Evolutionary conservation across 2,329 filamentous ascomycete genomes (phyloP), one percentile per base, ranked within the genome.

Genomic region (Penicillium hordei): DNA sequence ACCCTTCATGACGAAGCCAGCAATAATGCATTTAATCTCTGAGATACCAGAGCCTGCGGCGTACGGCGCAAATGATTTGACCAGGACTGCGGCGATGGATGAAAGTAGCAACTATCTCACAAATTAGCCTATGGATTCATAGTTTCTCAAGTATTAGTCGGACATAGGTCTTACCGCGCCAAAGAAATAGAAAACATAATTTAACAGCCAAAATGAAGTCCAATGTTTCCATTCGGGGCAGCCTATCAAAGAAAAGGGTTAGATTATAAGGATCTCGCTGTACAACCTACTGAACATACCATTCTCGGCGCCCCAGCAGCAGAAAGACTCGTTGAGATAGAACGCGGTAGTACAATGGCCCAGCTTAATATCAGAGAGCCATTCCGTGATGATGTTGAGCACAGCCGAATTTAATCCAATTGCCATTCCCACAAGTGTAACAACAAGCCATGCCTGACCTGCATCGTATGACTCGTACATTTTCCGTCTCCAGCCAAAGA

Each of bases 21-120:
- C 94, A 70, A 99, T 96, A 71, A 99, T 97, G 76, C 92, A 96
- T 76, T 99, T 99, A 82, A 99, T 99, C 78, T 99, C 94, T 13
- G 92, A 97, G 58, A 99, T 99, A 40, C 94, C 94, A 13, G 91
- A 96, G 17, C 94, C 94, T 34, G 94, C 94, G 12, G 94, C 94
- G 73, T 99, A 99, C 0, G 94, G 94, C 5, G 94, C 93, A 75
- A 94, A 97, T 1, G 86, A 87, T 72, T 91, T 94, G 70, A 99
- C 94, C 40, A 99, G 81, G 38, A 84, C 87, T 0, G 93, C 93
- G 2, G 93, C 88, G 4, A 88, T 88, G 53, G 89, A 89, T 19
- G 93, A 90, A 72, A 97, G 96, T 3, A 89, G 71, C 1, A 87
- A 86, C 86, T 90, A 67, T 48, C 5, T 10, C 23, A 5, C 34